Evolutionary conservation across 2,329 filamentous ascomycete species (phyloP), one percentile per base, ranked within the genome.

Genomic region (Dryadomyces quercus-mongolicae): DNA sequence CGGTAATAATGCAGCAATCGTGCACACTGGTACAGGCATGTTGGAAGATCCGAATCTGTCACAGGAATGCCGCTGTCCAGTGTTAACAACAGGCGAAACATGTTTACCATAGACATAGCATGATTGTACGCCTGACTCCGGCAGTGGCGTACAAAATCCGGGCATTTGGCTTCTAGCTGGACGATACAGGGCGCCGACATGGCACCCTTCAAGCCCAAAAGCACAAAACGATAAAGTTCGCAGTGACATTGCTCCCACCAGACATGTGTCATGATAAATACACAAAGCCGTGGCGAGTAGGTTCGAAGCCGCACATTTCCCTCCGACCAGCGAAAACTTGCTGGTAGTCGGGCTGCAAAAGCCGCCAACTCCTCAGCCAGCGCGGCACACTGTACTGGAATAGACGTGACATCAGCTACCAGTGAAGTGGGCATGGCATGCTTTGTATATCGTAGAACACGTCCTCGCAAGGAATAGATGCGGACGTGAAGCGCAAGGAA

Each of bases 161-260:
- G 71, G 49, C 77, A 55, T 36, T 57, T 51, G 43, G 34, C 34
- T 18, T 55, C 74, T 3, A 80, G 66, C 55, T 68, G 70, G 51
- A 68, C 69, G 10, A 79, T 65, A 13, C 68, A 67, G 0, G 68
- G 62, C 7, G 68, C 68, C 2, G 76, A 70, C 0, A 80, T 65
- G 0, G 76, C 73, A 42, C 80, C 77, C 20, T 74, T 72, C 38
- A 80, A 68, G 0, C 76, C 76, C 0, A 69, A 68, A 8, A 81
- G 67, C 2, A 72, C 75, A 7, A 80, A 67, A 1, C 77, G 74
- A 58, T 78, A 80, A 2, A 81, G 66, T 60, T 81, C 77, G 58
- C 76, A 76, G 59, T 80, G 72, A 55, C 77, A 81, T 57, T 80
- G 77, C 31, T 75, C 70, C 76, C 76, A 80, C 75, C 74, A 78